Conservation (phyloP, 495 filamentous ascomycete species). For the Aspergillus cristatus region DNA sequence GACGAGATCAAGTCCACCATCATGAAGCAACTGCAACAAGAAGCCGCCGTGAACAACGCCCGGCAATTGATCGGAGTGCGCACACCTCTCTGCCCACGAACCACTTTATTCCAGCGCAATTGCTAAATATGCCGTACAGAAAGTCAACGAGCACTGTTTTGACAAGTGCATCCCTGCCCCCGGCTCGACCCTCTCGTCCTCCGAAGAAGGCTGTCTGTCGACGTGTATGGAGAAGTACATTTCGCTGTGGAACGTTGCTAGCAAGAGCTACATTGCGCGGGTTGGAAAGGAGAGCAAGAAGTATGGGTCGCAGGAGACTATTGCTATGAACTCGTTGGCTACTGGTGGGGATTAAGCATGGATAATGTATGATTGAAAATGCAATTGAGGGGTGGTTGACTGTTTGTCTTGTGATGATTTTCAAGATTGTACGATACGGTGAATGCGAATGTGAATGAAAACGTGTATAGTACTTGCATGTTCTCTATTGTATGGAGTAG, state of each 20-base stretch:
- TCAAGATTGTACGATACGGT: too few species aligned
- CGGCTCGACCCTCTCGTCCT: conserved; percentile 60
- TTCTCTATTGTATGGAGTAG: too few species aligned
- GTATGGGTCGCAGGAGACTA: conserved; percentile 17
- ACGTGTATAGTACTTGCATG: too few species aligned
- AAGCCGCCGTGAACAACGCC: conserved; percentile 67
- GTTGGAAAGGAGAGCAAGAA: conserved; percentile 54
- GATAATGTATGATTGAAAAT: conserved; percentile 3
- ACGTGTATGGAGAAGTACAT: conserved; percentile 98
- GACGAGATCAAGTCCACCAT: conserved; percentile 58
- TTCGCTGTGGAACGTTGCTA: conserved; percentile 80
- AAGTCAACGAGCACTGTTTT: conserved; percentile 97
- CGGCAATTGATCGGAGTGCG: conserved; percentile 64
- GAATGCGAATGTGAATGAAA: too few species aligned
- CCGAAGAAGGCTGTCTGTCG: conserved; percentile 69
- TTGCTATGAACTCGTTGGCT: conserved; percentile 20
- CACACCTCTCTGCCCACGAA: not conserved
- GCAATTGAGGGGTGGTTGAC: not conserved
- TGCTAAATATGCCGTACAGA: conserved; percentile 39
- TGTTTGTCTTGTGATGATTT: conserved; percentile 1
- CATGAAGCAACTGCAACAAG: conserved; percentile 64
- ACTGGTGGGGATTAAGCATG: conserved; percentile 13
- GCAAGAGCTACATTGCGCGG: conserved; percentile 60
- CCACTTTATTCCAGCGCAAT: too few species aligned
- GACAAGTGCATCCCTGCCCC: conserved; percentile 84